phyloP scores from a whole-genome alignment of 1,284 basidiomycete species.

The Anthracocystis panici-leucophaei region DNA sequence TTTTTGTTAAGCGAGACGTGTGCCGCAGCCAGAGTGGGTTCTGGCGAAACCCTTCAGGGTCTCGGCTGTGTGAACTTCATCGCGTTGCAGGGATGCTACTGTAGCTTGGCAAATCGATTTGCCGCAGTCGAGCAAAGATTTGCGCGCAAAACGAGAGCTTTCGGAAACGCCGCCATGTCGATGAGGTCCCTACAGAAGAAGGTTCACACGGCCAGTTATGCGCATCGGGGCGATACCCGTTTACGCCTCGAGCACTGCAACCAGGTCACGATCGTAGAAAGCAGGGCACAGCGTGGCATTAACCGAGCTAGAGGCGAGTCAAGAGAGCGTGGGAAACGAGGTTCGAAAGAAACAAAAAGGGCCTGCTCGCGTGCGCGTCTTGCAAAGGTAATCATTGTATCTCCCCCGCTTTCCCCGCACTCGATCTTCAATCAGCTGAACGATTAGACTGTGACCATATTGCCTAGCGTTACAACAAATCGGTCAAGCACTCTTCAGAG shows the following conservation, averaged over 20 bases:
- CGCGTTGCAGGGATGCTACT: neutral
- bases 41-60: constrained; percentile 5
- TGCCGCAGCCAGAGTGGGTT: neutral
- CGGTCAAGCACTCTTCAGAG: neutral
- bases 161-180: no score
- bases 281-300: constrained; percentile 2
- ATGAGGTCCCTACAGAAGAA: no score
- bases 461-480: no score
- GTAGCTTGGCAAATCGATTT: neutral
- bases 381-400: neutral
- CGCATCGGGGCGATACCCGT: no score
- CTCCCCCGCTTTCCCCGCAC: constrained; percentile 9
- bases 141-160: no score
- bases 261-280: neutral
- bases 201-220: no score
- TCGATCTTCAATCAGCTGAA: constrained; percentile 10
- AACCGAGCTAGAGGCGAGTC: constrained; percentile 5
- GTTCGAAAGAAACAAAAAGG: neutral
- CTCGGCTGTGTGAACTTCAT: neutral
- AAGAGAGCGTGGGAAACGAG: constrained; percentile 6
- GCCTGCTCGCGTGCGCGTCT: neutral
- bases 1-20: neutral
- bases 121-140: neutral
- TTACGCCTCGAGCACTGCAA: no score
- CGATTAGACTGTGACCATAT: no score